Percentiles rank a stretch among this genome's conserved stretches.
Evolutionary conservation across 805 yeast species (phyloP).

Genomic region (Nadsonia fulvescens): DNA sequence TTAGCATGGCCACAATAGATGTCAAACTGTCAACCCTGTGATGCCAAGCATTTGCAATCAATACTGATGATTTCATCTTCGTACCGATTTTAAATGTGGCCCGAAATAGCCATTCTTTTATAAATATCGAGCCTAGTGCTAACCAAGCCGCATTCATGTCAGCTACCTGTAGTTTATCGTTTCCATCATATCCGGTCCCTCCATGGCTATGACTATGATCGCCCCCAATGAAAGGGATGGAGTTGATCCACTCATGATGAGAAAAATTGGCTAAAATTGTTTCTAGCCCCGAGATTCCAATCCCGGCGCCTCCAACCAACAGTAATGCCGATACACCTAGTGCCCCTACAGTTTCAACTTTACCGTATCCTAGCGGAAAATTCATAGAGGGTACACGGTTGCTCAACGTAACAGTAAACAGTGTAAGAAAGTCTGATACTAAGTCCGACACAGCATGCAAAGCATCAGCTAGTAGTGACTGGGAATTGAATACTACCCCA

Average conservation of each 20-base stretch:
- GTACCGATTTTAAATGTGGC: conserved; percentile 71
- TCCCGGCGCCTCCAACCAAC: conserved; percentile 73
- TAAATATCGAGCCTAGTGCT: conserved; percentile 71
- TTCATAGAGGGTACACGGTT: conserved; percentile 33
- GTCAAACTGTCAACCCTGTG: conserved; percentile 90
- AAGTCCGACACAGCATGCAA: conserved; percentile 84
- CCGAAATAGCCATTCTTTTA: conserved; percentile 76
- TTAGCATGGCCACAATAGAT: conserved; percentile 72
- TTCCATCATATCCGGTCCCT: conserved; percentile 8
- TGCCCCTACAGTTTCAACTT: conserved; percentile 83
- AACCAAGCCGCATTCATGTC: conserved; percentile 92
- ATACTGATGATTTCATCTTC: conserved; percentile 65
- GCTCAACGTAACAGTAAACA: conserved; percentile 73
- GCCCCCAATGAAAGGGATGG: conserved; percentile 29
- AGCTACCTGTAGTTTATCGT: conserved; percentile 25
- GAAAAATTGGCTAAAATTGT: conserved; percentile 39
- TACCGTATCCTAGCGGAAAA: conserved; percentile 84
- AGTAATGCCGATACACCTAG: conserved; percentile 71
- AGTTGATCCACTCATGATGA: conserved; percentile 29
- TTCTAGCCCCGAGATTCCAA: conserved; percentile 72
- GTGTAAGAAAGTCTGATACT: conserved; percentile 74
- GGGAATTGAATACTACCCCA: conserved; percentile 85
- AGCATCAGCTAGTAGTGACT: conserved; percentile 85
- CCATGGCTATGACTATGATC: conserved; percentile 29
- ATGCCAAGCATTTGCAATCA: conserved; percentile 97